Evolutionary conservation across 2,329 filamentous ascomycete species (phyloP).

Genomic region (Cladobotryum mycophilum): DNA sequence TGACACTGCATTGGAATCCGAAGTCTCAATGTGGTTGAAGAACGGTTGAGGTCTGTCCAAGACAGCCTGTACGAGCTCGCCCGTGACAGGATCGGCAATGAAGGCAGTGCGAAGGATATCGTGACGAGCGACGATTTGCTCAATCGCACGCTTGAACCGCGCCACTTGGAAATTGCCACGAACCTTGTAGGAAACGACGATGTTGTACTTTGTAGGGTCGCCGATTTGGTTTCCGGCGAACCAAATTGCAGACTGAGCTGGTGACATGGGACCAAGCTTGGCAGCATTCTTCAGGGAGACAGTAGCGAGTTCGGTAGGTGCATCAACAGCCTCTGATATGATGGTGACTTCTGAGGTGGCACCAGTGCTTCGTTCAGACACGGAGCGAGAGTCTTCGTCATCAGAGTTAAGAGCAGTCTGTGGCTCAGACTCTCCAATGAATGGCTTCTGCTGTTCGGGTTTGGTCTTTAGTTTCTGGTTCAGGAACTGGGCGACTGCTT

Average conservation of each 20-base stretch:
- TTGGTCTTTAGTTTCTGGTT: background rate
- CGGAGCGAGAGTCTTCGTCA: no score
- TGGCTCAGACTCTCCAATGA: no score
- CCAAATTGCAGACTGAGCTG: background rate
- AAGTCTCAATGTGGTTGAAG: constrained; percentile 13
- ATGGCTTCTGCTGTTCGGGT: no score
- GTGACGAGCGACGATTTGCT: background rate
- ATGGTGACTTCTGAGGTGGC: no score
- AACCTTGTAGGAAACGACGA: constrained; percentile 21
- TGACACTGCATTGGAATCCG: constrained; percentile 16
- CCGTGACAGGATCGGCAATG: background rate
- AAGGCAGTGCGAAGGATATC: background rate
- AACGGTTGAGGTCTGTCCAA: background rate
- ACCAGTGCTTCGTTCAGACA: no score
- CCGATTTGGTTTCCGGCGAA: background rate
- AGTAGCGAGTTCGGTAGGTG: no score
- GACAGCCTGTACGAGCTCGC: background rate
- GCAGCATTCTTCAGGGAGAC: no score
- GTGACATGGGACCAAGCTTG: no score
- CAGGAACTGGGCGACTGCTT: background rate
- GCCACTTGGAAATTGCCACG: constrained; percentile 12
- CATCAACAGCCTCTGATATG: no score
- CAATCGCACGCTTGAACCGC: background rate
- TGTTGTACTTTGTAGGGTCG: constrained; percentile 11
- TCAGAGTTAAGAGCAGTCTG: no score